Base-by-base conservation (phyloP, 108 stramenopile genomes). In the Nitzschia sp. region DNA sequence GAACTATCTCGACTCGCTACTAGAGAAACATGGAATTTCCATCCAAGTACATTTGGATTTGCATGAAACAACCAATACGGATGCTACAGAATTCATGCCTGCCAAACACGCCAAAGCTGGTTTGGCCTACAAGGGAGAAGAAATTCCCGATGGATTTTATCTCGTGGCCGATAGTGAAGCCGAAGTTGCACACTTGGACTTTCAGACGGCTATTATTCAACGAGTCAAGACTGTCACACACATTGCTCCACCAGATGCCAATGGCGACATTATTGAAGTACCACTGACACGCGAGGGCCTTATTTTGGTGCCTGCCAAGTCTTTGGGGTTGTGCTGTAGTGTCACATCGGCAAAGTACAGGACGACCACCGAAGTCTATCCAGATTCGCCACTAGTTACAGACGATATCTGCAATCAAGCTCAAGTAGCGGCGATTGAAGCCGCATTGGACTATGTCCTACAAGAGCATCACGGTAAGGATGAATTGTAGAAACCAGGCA, bases 21-120 rank as follows among this genome's bases (percentile, higher is more conserved):
- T 56, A 51, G n/a, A n/a, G n/a, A n/a, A n/a, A n/a, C n/a, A n/a
- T n/a, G n/a, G n/a, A n/a, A n/a, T n/a, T n/a, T n/a, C n/a, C n/a
- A 34, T 68, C 24, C 53, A 26, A 57, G 46, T 59, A 35, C 53
- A 70, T 57, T 36, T 93, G 36, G 92, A 93, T 74, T 66, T 88
- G 34, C 92, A 93, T 59, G 92, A 93, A 77, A 93, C 92, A 21
- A 93, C 92, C 23, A 72, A 93, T 66, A 81, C 87, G 0, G 92
- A 93, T 58, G 67, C 60, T n/a, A 77, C 87, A 0, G 89, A 88
- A 73, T 93, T 86, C 60, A 65, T 75, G 9, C 88, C 86, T 3
- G 85, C 88, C 64, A 82, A 79, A 58, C 81, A 59, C 9, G 88
- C 92, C 31, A 66, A 77, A 3, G 85, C 73, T 47, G 88, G 89